A percentile compares a stretch with the other conserved stretches of the same genome.
phyloP scores from a whole-genome alignment of 768 basidiomycete genomes.

The Cystobasidium ongulense region DNA sequence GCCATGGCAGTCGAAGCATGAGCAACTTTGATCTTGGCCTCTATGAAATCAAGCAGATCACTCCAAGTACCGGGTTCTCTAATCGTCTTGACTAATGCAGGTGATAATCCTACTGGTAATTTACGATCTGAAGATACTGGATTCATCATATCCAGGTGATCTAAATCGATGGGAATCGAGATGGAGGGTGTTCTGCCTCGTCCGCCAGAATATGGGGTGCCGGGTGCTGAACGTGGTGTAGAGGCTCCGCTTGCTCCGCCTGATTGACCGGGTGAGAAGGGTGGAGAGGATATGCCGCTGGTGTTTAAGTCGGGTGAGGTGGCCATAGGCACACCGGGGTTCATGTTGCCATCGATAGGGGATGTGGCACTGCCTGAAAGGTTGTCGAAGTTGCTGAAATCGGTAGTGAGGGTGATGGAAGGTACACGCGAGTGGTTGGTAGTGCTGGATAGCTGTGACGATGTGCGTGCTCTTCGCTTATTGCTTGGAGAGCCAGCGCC shows the following conservation, averaged over 20 bases:
- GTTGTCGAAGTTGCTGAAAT: slow-evolving; percentile 29
- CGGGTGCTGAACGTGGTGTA: slow-evolving; percentile 9
- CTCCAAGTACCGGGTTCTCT: slow-evolving; percentile 14
- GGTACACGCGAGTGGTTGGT: slow-evolving; percentile 29
- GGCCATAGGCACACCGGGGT: slow-evolving; percentile 16
- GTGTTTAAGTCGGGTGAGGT: slow-evolving; percentile 29
- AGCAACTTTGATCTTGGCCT: slow-evolving; percentile 38
- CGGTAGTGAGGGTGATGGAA: slow-evolving; percentile 30
- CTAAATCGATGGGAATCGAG: slow-evolving; percentile 16
- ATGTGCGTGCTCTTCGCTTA: not conserved
- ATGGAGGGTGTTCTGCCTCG: slow-evolving; percentile 14
- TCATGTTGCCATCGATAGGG: slow-evolving; percentile 12
- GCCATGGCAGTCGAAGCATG: slow-evolving; percentile 34
- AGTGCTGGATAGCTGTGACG: slow-evolving; percentile 4
- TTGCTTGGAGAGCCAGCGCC: not conserved
- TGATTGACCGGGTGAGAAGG: not conserved
- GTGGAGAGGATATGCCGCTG: slow-evolving; percentile 5
- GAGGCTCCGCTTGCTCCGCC: slow-evolving; percentile 5
- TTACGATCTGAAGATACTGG: slow-evolving; percentile 28
- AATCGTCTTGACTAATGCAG: slow-evolving; percentile 31
- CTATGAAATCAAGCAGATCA: slow-evolving; percentile 15
- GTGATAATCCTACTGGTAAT: slow-evolving; percentile 34
- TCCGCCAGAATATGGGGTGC: slow-evolving; percentile 21
- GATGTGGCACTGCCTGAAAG: slow-evolving; percentile 20
- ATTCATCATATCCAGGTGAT: slow-evolving; percentile 6